phyloP scores from a whole-genome alignment of 192 early-diverging fungal species.

The Coemansia javaensis region DNA sequence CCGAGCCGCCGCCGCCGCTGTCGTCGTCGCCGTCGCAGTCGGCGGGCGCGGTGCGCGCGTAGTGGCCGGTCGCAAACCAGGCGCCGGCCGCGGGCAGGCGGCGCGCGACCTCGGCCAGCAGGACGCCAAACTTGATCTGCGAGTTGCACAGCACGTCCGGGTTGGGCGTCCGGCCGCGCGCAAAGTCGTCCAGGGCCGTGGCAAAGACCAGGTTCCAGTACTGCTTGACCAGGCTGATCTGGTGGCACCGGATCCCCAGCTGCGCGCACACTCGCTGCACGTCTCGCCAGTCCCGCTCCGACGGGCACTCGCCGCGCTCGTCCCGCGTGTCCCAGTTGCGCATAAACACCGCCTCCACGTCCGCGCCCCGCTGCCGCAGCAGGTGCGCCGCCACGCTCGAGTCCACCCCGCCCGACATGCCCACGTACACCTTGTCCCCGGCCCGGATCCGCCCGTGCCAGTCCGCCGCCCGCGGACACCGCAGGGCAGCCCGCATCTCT shows the following conservation, averaged over 20 bases:
- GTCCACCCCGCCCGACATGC: slow-evolving; percentile 95
- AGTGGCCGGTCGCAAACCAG: slow-evolving; percentile 66
- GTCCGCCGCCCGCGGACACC: too few species aligned
- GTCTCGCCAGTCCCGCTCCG: slow-evolving; percentile 70
- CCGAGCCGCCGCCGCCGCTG: background rate
- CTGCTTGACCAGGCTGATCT: slow-evolving; percentile 74
- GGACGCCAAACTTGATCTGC: slow-evolving; percentile 89
- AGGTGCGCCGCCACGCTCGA: slow-evolving; percentile 81
- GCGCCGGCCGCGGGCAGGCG: slow-evolving; percentile 1
- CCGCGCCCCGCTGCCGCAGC: slow-evolving; percentile 56
- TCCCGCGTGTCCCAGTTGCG: slow-evolving; percentile 90
- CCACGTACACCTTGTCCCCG: slow-evolving; percentile 60
- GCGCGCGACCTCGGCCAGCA: slow-evolving; percentile 54
- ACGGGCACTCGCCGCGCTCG: slow-evolving; percentile 71
- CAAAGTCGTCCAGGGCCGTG: slow-evolving; percentile 68
- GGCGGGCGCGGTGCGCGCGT: slow-evolving; percentile 25
- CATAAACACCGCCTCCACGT: slow-evolving; percentile 85
- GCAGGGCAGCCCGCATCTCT: too few species aligned
- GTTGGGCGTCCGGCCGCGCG: slow-evolving; percentile 75
- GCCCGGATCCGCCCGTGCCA: background rate
- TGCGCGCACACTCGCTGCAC: slow-evolving; percentile 65
- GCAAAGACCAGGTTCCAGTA: slow-evolving; percentile 92
- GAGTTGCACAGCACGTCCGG: slow-evolving; percentile 90
- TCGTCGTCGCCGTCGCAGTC: too few species aligned
- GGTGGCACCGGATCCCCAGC: slow-evolving; percentile 61